Evolutionary conservation across 305 asterid species (phyloP).

Genomic region (Nicotiana rustica): DNA sequence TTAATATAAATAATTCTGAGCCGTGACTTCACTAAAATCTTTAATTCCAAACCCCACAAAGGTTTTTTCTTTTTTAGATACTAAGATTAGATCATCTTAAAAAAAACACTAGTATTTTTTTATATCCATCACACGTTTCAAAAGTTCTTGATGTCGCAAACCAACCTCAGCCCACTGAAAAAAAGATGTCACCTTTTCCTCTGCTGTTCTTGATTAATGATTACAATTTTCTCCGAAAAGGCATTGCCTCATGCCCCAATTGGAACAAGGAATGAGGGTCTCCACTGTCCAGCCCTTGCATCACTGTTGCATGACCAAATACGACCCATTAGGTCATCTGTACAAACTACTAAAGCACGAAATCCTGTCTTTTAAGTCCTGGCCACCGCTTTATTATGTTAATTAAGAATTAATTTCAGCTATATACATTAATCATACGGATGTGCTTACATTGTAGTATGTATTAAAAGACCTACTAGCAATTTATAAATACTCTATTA

Average conservation of each 20-base stretch:
- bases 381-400: background rate
- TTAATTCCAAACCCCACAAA: background rate
- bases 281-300: constrained; percentile 12
- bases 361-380: background rate
- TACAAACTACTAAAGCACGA: constrained; percentile 13
- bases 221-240: background rate
- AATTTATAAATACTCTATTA: too few species aligned
- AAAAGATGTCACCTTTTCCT: background rate
- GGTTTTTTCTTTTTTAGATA: background rate
- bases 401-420: background rate
- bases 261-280: constrained; percentile 18
- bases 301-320: constrained; percentile 6
- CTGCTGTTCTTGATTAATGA: background rate
- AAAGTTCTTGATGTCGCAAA: background rate
- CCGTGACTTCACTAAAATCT: background rate
- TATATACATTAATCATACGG: too few species aligned
- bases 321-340: background rate
- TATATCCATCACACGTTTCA: constrained; percentile 31
- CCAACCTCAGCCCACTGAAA: constrained; percentile 25
- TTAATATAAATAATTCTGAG: background rate
- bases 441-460: background rate
- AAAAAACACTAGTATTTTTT: background rate
- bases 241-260: constrained; percentile 6
- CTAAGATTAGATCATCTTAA: background rate
- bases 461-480: too few species aligned